phyloP scores from a whole-genome alignment of 371 early-diverging fungal genomes.

The Mortierella sp. region DNA sequence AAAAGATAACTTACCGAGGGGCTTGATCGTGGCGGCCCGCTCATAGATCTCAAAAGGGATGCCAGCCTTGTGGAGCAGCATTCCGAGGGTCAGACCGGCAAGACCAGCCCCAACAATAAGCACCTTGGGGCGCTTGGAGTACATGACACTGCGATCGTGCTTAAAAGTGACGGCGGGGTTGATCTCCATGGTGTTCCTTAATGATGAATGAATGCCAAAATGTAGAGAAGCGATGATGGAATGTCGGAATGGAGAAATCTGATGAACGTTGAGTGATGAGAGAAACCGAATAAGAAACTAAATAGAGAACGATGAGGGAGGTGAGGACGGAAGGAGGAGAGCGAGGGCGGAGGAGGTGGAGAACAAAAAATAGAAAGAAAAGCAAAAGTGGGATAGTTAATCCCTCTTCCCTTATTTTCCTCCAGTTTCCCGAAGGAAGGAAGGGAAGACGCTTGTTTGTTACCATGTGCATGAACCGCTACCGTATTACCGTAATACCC shows the following conservation, averaged over 20 bases:
- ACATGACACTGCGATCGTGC: neutral
- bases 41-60: slow-evolving; percentile 6
- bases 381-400: no score
- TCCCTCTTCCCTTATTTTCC: no score
- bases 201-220: no score
- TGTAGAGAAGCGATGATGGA: neutral
- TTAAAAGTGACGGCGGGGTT: neutral
- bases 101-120: neutral
- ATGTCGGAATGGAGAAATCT: neutral
- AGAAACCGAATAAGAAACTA: neutral
- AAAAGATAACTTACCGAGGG: neutral
- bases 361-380: neutral
- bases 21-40: neutral
- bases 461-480: no score
- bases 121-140: neutral
- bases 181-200: neutral
- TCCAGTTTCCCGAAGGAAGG: no score
- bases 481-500: no score
- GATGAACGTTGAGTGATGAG: neutral
- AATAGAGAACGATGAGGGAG: neutral
- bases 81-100: neutral
- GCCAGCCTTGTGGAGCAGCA: neutral
- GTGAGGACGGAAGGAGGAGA: neutral
- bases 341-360: neutral
- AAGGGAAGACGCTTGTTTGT: no score